A percentile compares a stretch with the other conserved stretches of the same genome.
phyloP scores from a whole-genome alignment of 306 rosid species.

The Geum urbanum region DNA sequence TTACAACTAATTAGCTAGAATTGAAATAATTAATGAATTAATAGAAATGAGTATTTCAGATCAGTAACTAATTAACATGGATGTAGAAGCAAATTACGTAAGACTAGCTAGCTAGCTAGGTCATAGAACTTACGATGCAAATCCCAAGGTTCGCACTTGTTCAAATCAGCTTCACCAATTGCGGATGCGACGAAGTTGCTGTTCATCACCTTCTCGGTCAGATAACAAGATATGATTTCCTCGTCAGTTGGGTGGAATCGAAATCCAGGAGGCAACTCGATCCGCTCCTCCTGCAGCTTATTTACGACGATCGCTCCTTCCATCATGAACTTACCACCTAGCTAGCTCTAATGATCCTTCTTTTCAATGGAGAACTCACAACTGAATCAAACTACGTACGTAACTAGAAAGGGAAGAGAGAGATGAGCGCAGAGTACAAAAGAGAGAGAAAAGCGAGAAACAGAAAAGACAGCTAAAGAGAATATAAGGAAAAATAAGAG shows the following conservation, averaged over 20 bases:
- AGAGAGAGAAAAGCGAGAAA: slow-evolving; percentile 8
- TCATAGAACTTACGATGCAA: slow-evolving; percentile 54
- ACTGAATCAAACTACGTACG: no score
- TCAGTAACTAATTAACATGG: no score
- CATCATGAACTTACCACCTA: slow-evolving; percentile 17
- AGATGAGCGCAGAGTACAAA: neutral
- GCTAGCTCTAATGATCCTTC: no score
- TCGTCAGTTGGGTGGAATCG: slow-evolving; percentile 93
- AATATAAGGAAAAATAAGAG: slow-evolving; percentile 28
- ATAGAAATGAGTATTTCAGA: no score
- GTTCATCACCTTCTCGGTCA: slow-evolving; percentile 55
- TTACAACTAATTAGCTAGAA: no score
- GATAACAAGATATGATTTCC: slow-evolving; percentile 65
- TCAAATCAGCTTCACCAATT: slow-evolving; percentile 83
- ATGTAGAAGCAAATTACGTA: neutral
- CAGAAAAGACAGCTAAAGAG: slow-evolving; percentile 40
- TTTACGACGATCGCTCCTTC: slow-evolving; percentile 52
- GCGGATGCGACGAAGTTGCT: slow-evolving; percentile 65
- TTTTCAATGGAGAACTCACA: no score
- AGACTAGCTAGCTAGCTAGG: neutral
- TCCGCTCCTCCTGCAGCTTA: slow-evolving; percentile 35
- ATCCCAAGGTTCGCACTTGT: slow-evolving; percentile 96
- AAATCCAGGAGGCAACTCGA: slow-evolving; percentile 87
- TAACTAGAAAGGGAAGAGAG: neutral
- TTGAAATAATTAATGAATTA: no score